phyloP scores from a whole-genome alignment of 139 green algal species.

The Chlamydomonas schloesseri region DNA sequence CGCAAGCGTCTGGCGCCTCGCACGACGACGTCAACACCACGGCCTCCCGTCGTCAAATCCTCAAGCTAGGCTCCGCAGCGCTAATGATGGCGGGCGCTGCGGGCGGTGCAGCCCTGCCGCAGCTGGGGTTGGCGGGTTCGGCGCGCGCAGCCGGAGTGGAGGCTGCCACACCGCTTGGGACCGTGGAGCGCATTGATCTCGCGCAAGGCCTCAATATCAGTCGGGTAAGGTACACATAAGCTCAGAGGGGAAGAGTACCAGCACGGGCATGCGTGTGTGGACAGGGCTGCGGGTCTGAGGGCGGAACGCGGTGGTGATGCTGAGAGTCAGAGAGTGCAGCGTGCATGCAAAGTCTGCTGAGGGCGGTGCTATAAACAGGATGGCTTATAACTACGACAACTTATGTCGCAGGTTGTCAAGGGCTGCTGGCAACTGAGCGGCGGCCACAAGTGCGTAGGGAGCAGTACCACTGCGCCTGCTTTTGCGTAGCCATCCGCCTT shows the following conservation, averaged over 20 bases:
- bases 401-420: conserved; percentile 60
- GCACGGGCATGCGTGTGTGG: no score
- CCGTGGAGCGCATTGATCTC: conserved; percentile 14
- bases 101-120: neutral
- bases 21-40: no score
- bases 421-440: conserved; percentile 87
- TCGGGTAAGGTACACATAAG: conserved; percentile 7
- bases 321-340: no score
- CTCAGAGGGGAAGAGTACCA: no score
- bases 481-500: no score
- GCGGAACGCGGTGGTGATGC: no score
- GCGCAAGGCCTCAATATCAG: conserved; percentile 31
- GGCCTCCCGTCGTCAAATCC: neutral
- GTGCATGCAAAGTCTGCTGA: no score
- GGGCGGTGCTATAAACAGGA: no score
- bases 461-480: no score
- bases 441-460: conserved; percentile 69
- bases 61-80: neutral
- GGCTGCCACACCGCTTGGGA: neutral
- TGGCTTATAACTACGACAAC: no score
- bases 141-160: neutral
- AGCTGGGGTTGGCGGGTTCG: neutral
- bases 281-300: no score
- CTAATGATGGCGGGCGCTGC: neutral
- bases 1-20: no score